A percentile compares a stretch with the other conserved stretches of the same genome.
Conservation (phyloP, 2,329 filamentous ascomycete species). For the Aureobasidium musti region DNA sequence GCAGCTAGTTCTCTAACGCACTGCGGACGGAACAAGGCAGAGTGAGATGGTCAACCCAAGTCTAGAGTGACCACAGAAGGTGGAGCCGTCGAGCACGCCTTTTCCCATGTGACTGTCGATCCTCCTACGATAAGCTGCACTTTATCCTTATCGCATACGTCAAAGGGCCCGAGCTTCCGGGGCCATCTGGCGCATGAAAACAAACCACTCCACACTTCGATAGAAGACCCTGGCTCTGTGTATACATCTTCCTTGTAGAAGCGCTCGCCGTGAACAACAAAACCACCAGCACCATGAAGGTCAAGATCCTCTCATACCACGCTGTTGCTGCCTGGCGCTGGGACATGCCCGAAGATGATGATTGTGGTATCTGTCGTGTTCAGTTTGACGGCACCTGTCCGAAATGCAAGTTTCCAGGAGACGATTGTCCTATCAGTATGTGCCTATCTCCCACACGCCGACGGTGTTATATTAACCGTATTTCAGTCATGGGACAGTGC, state of each 20-base stretch:
- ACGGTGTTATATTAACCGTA: conserved; percentile 31
- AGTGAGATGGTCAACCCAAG: neutral
- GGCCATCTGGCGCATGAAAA: neutral
- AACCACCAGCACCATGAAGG: conserved; percentile 69
- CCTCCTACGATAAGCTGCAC: neutral
- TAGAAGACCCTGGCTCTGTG: neutral
- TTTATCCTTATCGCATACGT: conserved; percentile 10
- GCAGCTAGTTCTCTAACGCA: neutral
- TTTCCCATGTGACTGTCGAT: conserved; percentile 13
- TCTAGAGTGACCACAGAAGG: neutral
- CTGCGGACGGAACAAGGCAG: neutral
- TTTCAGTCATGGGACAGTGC: conserved; percentile 86
- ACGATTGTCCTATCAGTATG: conserved; percentile 89
- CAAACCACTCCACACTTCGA: neutral
- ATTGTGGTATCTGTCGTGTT: conserved; percentile 97
- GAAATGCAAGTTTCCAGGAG: conserved; percentile 95
- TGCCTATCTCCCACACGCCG: conserved; percentile 33
- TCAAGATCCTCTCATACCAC: conserved; percentile 90
- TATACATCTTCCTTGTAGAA: neutral
- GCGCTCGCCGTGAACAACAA: neutral
- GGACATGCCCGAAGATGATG: conserved; percentile 89
- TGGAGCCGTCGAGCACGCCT: conserved; percentile 15
- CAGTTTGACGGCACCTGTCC: conserved; percentile 98
- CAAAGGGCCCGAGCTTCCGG: neutral
- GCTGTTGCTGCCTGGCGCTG: conserved; percentile 96